Conservation (phyloP, 805 yeast genomes). For the Candida khao-thaluensis region DNA sequence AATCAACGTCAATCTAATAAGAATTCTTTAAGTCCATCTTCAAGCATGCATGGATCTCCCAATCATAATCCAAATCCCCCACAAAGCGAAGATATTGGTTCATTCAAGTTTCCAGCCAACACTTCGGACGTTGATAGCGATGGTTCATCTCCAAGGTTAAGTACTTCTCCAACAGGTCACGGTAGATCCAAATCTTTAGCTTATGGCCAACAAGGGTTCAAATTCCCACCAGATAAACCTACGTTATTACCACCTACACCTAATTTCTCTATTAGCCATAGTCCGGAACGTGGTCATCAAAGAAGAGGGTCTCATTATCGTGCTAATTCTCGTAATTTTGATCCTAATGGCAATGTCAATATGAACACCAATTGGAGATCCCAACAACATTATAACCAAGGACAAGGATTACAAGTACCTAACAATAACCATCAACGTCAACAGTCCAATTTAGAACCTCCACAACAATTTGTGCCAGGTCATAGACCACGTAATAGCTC, state of each 20-base stretch:
- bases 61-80: conserved; percentile 9
- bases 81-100: conserved; percentile 19
- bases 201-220: conserved; percentile 48
- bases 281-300: conserved; percentile 40
- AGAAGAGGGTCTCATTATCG: conserved; percentile 42
- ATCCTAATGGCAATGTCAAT: conserved; percentile 29
- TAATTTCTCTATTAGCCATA: conserved; percentile 40
- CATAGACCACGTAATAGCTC: conserved; percentile 73
- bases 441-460: conserved; percentile 36
- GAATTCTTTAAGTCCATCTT: conserved; percentile 32
- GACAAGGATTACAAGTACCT: neutral
- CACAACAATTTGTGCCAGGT: conserved; percentile 64
- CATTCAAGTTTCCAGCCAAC: conserved; percentile 59
- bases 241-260: conserved; percentile 55
- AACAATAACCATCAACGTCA: conserved; percentile 21
- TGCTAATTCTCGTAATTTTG: conserved; percentile 39
- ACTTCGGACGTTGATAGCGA: conserved; percentile 20
- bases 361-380: conserved; percentile 67
- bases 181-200: conserved; percentile 41
- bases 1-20: conserved; percentile 58
- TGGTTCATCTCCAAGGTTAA: conserved; percentile 8
- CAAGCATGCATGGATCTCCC: conserved; percentile 15
- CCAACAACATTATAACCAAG: conserved; percentile 34
- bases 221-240: conserved; percentile 57
- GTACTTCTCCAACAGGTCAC: conserved; percentile 23